phyloP scores from a whole-genome alignment of 2,329 filamentous ascomycete genomes.

The Aspergillus bombycis region DNA sequence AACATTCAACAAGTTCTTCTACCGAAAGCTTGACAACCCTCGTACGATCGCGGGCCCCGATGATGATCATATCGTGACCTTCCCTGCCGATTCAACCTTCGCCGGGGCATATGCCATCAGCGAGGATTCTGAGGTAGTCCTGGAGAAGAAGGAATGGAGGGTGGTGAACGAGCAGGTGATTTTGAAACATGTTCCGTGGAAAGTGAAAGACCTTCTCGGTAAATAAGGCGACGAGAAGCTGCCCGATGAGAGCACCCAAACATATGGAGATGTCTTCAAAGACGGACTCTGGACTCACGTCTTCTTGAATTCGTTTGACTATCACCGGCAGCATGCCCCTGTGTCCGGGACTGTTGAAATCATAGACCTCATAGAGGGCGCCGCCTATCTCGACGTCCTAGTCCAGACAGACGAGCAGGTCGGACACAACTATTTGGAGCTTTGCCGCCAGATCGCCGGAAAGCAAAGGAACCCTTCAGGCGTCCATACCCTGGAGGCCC shows the following conservation, averaged over 20 bases:
- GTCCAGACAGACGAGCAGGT: no score
- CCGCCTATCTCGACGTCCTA: no score
- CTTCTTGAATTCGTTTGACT: constrained; percentile 46
- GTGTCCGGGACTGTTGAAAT: constrained; percentile 43
- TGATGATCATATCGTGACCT: constrained; percentile 37
- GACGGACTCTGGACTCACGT: constrained; percentile 48
- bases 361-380: constrained; percentile 31
- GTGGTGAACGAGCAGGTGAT: background rate
- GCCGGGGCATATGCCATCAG: background rate
- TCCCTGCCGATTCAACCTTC: constrained; percentile 44
- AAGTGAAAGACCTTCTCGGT: background rate
- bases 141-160: background rate
- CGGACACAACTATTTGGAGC: no score
- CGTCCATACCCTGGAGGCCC: constrained; percentile 24
- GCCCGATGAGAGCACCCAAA: constrained; percentile 15
- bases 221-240: background rate
- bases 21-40: background rate
- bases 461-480: background rate
- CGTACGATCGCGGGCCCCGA: background rate
- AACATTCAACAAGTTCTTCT: constrained; percentile 5
- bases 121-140: no score
- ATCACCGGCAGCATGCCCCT: constrained; percentile 49
- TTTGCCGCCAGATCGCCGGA: constrained; percentile 16
- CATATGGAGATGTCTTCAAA: constrained; percentile 36
- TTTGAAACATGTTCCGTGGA: background rate